These are phyloP conservation scores for Adiantum capillusveneris DNA, from an alignment of 75 land plant genomes.

Conservation along the genomic window DNA sequence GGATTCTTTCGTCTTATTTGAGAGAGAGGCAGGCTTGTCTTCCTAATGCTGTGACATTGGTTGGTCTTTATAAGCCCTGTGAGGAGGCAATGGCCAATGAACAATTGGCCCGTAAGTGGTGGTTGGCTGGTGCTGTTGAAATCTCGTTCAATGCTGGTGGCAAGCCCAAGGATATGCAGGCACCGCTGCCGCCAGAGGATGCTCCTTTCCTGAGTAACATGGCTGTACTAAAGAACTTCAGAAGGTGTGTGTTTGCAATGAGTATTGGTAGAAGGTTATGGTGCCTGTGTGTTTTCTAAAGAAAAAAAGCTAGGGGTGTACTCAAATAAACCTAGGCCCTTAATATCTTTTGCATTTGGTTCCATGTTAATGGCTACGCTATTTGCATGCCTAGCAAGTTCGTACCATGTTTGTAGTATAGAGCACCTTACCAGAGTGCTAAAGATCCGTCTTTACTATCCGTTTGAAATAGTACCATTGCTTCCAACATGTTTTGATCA, in stretches of 20 bases:
- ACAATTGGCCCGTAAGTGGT: slow-evolving; percentile 15
- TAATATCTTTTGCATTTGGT: too few species aligned
- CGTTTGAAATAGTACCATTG: too few species aligned
- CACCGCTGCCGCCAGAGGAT: slow-evolving; percentile 59
- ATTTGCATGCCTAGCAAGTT: too few species aligned
- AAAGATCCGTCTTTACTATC: too few species aligned
- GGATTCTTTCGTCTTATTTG: slow-evolving; percentile 62
- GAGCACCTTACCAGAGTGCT: too few species aligned
- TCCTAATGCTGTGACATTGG: slow-evolving; percentile 64
- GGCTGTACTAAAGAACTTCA: slow-evolving; percentile 45
- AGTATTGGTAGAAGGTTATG: too few species aligned
- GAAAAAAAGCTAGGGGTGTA: too few species aligned
- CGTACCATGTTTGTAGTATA: too few species aligned
- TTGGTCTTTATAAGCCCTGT: slow-evolving; percentile 43
- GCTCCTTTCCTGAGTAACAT: slow-evolving; percentile 80
- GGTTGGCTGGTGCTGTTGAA: slow-evolving; percentile 82
- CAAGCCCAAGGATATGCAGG: slow-evolving; percentile 45
- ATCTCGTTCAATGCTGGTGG: slow-evolving; percentile 57
- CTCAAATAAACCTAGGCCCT: too few species aligned
- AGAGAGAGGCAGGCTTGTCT: slow-evolving; percentile 46
- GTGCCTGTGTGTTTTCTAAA: too few species aligned
- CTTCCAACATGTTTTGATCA: too few species aligned
- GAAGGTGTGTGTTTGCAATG: slow-evolving; percentile 52
- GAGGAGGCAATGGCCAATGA: slow-evolving; percentile 8
- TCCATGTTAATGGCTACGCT: too few species aligned